These are phyloP conservation scores for Suillus ampliporus DNA, from an alignment of 768 basidiomycete genomes.

Conservation along the genomic window DNA sequence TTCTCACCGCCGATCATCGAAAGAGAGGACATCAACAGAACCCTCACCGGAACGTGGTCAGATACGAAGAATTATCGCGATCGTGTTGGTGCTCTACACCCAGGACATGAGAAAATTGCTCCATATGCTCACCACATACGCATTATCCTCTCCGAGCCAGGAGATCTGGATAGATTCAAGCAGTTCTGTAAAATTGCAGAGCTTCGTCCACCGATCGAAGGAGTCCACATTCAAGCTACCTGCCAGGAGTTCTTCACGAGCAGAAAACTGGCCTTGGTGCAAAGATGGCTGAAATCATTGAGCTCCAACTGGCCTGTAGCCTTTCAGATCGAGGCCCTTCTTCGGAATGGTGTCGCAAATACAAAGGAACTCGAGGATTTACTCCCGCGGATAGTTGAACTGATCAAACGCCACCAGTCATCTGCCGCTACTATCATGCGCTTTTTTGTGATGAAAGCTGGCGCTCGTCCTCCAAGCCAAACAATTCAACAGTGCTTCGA, in stretches of 20 bases:
- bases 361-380: conserved; percentile 60
- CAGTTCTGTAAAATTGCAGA: conserved; percentile 58
- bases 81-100: conserved; percentile 61
- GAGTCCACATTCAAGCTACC: conserved; percentile 54
- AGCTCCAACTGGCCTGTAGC: conserved; percentile 62
- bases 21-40: conserved; percentile 59
- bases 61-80: conserved; percentile 55
- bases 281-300: conserved; percentile 49
- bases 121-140: conserved; percentile 78
- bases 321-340: conserved; percentile 76
- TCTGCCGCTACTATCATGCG: conserved; percentile 57
- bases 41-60: conserved; percentile 44
- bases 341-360: conserved; percentile 67
- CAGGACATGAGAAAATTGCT: conserved; percentile 63
- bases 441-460: conserved; percentile 55
- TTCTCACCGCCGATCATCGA: conserved; percentile 70
- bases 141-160: conserved; percentile 56
- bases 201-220: conserved; percentile 41
- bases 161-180: conserved; percentile 53
- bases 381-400: conserved; percentile 45
- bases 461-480: conserved; percentile 49
- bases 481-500: conserved; percentile 52
- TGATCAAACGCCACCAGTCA: conserved; percentile 43
- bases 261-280: conserved; percentile 52
- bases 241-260: conserved; percentile 55